Percentiles rank a stretch among this genome's conserved stretches.
These are phyloP conservation scores for Phytophthora foliorum DNA, from an alignment of 352 stramenopile species.

Conservation along the genomic window DNA sequence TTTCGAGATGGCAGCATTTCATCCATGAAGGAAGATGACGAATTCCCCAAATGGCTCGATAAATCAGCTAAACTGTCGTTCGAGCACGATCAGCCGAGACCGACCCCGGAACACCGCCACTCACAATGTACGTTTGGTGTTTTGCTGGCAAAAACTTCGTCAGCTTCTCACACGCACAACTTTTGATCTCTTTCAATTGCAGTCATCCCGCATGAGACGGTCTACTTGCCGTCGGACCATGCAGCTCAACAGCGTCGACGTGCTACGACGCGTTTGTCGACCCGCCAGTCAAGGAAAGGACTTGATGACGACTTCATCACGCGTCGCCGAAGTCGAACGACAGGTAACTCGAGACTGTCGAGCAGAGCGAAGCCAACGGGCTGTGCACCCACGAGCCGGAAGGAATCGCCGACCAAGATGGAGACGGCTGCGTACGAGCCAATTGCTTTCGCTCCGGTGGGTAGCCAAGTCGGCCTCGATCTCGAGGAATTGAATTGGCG, in stretches of 20 bases:
- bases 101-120: not conserved
- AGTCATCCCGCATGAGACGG: conserved; percentile 38
- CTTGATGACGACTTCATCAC: conserved; percentile 17
- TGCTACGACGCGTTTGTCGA: conserved; percentile 29
- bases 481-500: conserved; percentile 50
- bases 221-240: conserved; percentile 36
- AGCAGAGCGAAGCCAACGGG: conserved; percentile 32
- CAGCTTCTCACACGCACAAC: conserved; percentile 5
- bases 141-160: not conserved
- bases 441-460: conserved; percentile 28
- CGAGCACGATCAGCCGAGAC: conserved; percentile 1
- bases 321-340: conserved; percentile 33
- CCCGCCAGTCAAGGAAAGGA: conserved; percentile 12
- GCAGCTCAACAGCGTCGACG: conserved; percentile 27
- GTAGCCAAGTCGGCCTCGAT: conserved; percentile 38
- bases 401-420: conserved; percentile 22
- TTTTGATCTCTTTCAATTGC: conserved; percentile 3
- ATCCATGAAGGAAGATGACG: conserved; percentile 20
- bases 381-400: conserved; percentile 9
- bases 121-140: conserved; percentile 36
- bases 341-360: conserved; percentile 36
- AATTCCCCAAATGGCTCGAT: conserved; percentile 31
- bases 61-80: conserved; percentile 28
- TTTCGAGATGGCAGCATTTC: conserved; percentile 29
- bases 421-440: conserved; percentile 8